A percentile compares a stretch with the other conserved stretches of the same genome.
These are phyloP conservation scores for Thraustochytrium sp. DNA, from an alignment of 352 stramenopile genomes.

Conservation along the genomic window DNA sequence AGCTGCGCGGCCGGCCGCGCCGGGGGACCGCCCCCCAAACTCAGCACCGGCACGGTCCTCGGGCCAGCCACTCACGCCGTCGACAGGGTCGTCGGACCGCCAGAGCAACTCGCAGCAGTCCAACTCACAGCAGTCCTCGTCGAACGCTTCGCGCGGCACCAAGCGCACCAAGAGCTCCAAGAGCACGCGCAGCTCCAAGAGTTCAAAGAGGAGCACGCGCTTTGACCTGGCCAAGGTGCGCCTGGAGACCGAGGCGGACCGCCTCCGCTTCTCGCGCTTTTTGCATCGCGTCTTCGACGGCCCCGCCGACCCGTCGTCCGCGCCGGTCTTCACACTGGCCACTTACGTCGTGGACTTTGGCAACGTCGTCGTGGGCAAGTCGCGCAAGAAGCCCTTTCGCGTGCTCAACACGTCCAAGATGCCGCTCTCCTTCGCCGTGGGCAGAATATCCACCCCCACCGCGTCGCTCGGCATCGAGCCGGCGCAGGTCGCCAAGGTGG, in stretches of 20 bases:
- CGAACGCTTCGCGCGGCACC: background rate
- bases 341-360: constrained; percentile 87
- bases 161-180: background rate
- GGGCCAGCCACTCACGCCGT: background rate
- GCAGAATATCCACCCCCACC: constrained; percentile 78
- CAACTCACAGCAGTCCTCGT: no score
- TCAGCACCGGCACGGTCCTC: background rate
- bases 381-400: constrained; percentile 81
- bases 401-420: constrained; percentile 81
- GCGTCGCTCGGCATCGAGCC: constrained; percentile 83
- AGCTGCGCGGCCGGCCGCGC: background rate
- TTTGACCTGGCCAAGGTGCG: background rate
- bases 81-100: background rate
- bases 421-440: constrained; percentile 75
- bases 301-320: no score
- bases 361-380: constrained; percentile 80
- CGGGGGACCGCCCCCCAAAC: constrained; percentile 50
- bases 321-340: constrained; percentile 67
- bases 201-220: background rate
- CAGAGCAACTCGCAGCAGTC: background rate
- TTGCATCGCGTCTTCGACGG: constrained; percentile 50
- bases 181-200: background rate
- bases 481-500: constrained; percentile 66
- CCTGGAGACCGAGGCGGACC: constrained; percentile 55
- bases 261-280: constrained; percentile 76